Percentiles rank a stretch among this genome's conserved stretches.
Evolutionary conservation across 2,329 filamentous ascomycete species (phyloP).

Genomic region (Cladophialophora yegresii): DNA sequence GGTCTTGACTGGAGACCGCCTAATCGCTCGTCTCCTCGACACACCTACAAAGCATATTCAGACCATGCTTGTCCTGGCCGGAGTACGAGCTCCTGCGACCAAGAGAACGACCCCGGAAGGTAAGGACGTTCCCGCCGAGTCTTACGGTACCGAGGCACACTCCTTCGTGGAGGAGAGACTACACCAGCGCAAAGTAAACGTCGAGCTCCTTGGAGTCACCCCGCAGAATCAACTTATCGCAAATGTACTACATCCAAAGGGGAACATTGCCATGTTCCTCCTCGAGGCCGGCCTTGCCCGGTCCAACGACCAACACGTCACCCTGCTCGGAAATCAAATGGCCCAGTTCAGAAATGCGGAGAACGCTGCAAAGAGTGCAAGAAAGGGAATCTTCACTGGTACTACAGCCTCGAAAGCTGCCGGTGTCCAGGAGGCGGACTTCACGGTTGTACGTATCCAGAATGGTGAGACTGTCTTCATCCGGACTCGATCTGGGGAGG

Average conservation of each 20-base stretch:
- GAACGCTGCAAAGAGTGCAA: constrained; percentile 75
- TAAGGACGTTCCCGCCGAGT: constrained; percentile 79
- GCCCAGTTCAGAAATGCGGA: constrained; percentile 80
- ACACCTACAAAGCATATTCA: constrained; percentile 83
- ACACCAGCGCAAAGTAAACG: constrained; percentile 80
- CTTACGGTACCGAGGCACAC: constrained; percentile 84
- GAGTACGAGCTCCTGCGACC: constrained; percentile 85
- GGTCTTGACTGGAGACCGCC: constrained; percentile 85
- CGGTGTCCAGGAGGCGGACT: constrained; percentile 69
- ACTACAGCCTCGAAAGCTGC: constrained; percentile 68
- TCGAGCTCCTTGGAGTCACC: constrained; percentile 81
- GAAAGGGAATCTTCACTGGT: constrained; percentile 77
- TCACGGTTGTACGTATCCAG: constrained; percentile 79
- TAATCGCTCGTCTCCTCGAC: constrained; percentile 79
- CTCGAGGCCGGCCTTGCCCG: constrained; percentile 85
- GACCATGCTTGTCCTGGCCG: constrained; percentile 84
- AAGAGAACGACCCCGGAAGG: constrained; percentile 79
- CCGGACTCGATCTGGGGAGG: constrained; percentile 77
- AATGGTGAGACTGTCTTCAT: constrained; percentile 87
- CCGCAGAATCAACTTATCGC: constrained; percentile 92
- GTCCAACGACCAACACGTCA: constrained; percentile 95
- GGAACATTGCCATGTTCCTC: constrained; percentile 89
- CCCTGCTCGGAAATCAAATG: constrained; percentile 87
- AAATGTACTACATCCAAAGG: constrained; percentile 80
- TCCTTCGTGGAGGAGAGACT: constrained; percentile 83